These are phyloP conservation scores for Aspergillus nanangensis DNA, from an alignment of 495 filamentous ascomycete species.

Conservation along the genomic window DNA sequence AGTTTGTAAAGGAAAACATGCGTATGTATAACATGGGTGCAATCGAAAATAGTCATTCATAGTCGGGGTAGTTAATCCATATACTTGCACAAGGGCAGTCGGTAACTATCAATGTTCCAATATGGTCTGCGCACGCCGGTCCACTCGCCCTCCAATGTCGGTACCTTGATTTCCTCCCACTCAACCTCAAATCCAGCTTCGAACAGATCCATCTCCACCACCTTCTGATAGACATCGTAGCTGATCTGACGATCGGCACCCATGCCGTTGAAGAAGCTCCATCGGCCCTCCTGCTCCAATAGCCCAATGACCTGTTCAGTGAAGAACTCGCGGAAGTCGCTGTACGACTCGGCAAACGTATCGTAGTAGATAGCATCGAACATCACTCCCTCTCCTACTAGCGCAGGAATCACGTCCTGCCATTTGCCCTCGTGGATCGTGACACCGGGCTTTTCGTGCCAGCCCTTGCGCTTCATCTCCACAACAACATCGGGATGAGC, in stretches of 20 bases:
- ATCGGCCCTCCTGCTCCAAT: slow-evolving; percentile 66
- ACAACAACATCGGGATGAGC: slow-evolving; percentile 79
- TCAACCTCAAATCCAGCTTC: slow-evolving; percentile 89
- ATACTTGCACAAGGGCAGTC: slow-evolving; percentile 59
- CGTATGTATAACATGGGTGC: neutral
- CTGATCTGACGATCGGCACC: slow-evolving; percentile 88
- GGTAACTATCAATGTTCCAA: slow-evolving; percentile 77
- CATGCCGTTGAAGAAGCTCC: slow-evolving; percentile 94
- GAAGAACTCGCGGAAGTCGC: slow-evolving; percentile 81
- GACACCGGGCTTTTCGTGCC: slow-evolving; percentile 61
- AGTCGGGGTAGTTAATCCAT: slow-evolving; percentile 41
- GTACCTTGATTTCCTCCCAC: slow-evolving; percentile 76
- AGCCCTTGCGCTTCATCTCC: slow-evolving; percentile 59
- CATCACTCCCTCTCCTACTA: slow-evolving; percentile 63
- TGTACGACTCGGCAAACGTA: slow-evolving; percentile 93
- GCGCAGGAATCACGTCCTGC: slow-evolving; percentile 73
- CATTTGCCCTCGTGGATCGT: slow-evolving; percentile 69
- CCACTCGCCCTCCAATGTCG: slow-evolving; percentile 66
- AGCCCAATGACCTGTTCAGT: slow-evolving; percentile 77
- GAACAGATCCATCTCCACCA: slow-evolving; percentile 85
- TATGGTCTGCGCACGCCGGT: slow-evolving; percentile 81
- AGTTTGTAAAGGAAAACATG: slow-evolving; percentile 1
- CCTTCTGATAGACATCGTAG: slow-evolving; percentile 93
- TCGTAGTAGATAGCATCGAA: slow-evolving; percentile 98
- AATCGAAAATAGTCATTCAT: neutral